Conservation (phyloP, 768 basidiomycete species). For the Termitomyces sp. region DNA sequence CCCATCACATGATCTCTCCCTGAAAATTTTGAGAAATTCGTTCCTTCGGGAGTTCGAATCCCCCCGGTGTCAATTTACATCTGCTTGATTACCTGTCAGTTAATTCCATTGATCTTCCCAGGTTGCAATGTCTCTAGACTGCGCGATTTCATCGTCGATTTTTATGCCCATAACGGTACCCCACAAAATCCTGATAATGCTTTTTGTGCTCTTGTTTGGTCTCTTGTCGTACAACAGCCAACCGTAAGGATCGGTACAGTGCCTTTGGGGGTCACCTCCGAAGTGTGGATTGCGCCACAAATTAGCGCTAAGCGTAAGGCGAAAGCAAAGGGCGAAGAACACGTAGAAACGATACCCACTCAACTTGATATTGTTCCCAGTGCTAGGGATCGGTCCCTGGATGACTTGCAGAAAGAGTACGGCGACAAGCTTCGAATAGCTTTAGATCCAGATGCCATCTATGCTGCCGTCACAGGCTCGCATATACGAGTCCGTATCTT, state of each 20-base stretch:
- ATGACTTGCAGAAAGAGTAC: constrained; percentile 49
- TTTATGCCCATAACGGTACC: constrained; percentile 43
- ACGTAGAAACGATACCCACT: constrained; percentile 34
- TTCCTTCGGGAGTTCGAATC: constrained; percentile 37
- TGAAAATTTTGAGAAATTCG: constrained; percentile 11
- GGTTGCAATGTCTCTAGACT: constrained; percentile 74
- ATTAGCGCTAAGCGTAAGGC: constrained; percentile 61
- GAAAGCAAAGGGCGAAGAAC: constrained; percentile 47
- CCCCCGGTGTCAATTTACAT: constrained; percentile 20
- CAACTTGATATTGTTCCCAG: constrained; percentile 50
- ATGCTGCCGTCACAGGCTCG: constrained; percentile 78
- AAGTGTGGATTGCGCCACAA: constrained; percentile 79
- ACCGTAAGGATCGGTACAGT: constrained; percentile 71
- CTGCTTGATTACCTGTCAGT: constrained; percentile 8
- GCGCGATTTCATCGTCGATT: constrained; percentile 61
- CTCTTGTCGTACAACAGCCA: constrained; percentile 67
- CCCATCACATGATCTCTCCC: constrained; percentile 24
- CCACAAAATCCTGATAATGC: constrained; percentile 62
- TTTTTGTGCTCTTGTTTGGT: constrained; percentile 81
- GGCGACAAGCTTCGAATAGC: constrained; percentile 68
- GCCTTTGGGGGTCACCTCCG: constrained; percentile 50
- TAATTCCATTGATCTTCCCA: constrained; percentile 21
- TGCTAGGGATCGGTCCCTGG: constrained; percentile 47
- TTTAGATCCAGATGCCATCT: constrained; percentile 67
- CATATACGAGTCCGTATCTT: constrained; percentile 63